A percentile compares a stretch with the other conserved stretches of the same genome.
Evolutionary conservation across 208 protist species (phyloP).

Genomic region (Leishmania guyanensis): DNA sequence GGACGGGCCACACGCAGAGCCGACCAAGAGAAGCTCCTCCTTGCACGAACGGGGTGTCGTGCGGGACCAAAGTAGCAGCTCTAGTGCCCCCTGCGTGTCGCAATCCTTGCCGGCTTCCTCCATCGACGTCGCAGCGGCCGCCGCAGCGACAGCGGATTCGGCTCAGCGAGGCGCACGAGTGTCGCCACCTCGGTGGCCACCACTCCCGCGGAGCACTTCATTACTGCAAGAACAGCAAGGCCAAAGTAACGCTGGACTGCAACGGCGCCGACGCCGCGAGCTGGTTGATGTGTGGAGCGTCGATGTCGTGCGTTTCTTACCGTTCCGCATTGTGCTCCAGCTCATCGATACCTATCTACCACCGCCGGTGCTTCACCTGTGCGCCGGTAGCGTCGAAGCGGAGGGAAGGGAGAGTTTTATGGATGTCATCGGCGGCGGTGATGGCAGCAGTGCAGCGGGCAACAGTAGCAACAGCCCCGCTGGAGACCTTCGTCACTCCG

Average conservation of each 20-base stretch:
- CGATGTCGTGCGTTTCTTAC: conserved; percentile 34
- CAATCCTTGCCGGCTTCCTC: background rate
- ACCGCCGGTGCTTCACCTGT: conserved; percentile 34
- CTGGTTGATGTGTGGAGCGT: conserved; percentile 23
- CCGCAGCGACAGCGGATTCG: background rate
- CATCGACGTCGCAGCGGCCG: background rate
- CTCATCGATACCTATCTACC: conserved; percentile 66
- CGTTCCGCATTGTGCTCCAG: conserved; percentile 43
- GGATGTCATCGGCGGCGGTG: conserved; percentile 1
- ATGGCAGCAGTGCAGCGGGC: background rate
- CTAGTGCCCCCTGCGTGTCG: background rate
- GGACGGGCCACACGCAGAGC: background rate
- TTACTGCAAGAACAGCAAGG: background rate
- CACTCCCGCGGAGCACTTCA: background rate
- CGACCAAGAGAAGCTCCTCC: background rate
- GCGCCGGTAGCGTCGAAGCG: conserved; percentile 8
- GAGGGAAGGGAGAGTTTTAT: background rate
- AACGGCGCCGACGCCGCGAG: conserved; percentile 9
- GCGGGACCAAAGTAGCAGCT: background rate
- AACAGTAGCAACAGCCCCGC: background rate
- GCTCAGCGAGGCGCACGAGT: background rate
- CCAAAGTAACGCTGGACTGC: background rate
- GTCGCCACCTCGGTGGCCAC: background rate
- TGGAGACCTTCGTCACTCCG: background rate
- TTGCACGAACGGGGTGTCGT: background rate